These are phyloP conservation scores for Blastomyces gilchristii DNA, from an alignment of 2,329 filamentous ascomycete species.

Conservation along the genomic window DNA sequence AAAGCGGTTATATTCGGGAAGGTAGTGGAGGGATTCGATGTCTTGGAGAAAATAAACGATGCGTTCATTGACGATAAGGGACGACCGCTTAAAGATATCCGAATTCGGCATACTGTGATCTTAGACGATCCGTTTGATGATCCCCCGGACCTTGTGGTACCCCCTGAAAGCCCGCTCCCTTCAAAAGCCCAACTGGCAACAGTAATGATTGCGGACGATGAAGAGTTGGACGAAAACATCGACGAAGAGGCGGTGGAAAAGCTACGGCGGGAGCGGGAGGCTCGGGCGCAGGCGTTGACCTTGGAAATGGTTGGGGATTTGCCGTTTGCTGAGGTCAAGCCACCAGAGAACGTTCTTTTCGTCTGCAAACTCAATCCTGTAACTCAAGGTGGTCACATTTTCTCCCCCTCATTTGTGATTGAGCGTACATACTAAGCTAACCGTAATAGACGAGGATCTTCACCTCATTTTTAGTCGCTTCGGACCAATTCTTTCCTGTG, in stretches of 20 bases:
- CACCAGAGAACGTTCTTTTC: slow-evolving; percentile 93
- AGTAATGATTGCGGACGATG: slow-evolving; percentile 83
- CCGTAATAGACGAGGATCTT: slow-evolving; percentile 63
- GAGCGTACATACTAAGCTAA: slow-evolving; percentile 1
- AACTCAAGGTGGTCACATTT: slow-evolving; percentile 48
- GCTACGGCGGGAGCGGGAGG: slow-evolving; percentile 74
- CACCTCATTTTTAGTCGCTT: slow-evolving; percentile 96
- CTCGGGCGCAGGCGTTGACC: slow-evolving; percentile 84
- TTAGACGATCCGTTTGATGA: slow-evolving; percentile 89
- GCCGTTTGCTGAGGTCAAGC: slow-evolving; percentile 93
- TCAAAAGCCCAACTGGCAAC: slow-evolving; percentile 80
- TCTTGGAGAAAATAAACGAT: slow-evolving; percentile 82
- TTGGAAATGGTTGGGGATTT: slow-evolving; percentile 97
- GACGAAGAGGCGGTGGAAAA: slow-evolving; percentile 74
- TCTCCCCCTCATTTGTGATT: background rate
- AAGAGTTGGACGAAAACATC: slow-evolving; percentile 64
- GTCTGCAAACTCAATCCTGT: slow-evolving; percentile 98
- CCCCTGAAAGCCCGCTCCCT: slow-evolving; percentile 68
- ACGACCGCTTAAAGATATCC: slow-evolving; percentile 83
- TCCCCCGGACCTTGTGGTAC: slow-evolving; percentile 63
- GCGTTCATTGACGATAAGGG: slow-evolving; percentile 80
- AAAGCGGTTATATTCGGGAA: slow-evolving; percentile 93
- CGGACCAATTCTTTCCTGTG: slow-evolving; percentile 86
- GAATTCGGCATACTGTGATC: slow-evolving; percentile 83
- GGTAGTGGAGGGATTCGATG: slow-evolving; percentile 92